Conservation (phyloP, 2,329 filamentous ascomycete genomes). For the Fusarium concolor region DNA sequence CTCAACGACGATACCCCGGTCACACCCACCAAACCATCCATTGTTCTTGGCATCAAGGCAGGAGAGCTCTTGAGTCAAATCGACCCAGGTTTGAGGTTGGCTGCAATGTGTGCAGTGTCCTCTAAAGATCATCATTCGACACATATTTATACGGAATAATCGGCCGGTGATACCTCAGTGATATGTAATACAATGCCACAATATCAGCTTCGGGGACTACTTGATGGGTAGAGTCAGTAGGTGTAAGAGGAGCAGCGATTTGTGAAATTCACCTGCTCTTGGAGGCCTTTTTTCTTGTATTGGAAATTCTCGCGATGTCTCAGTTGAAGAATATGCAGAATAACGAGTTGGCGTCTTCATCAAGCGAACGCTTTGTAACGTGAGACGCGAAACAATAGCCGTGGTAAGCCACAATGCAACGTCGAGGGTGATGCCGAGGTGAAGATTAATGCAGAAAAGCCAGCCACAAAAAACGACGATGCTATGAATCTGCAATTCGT, state of each 20-base stretch:
- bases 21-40: constrained; percentile 58
- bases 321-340: constrained; percentile 14
- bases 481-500: background rate
- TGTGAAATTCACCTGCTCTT: background rate
- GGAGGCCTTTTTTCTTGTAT: background rate
- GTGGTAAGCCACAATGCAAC: constrained; percentile 30
- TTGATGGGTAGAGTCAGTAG: background rate
- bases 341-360: constrained; percentile 16
- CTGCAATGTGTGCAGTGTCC: constrained; percentile 59
- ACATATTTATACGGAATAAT: constrained; percentile 52
- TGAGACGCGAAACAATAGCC: constrained; percentile 1
- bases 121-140: constrained; percentile 59
- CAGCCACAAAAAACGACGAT: background rate
- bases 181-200: constrained; percentile 1
- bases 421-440: constrained; percentile 1
- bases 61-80: constrained; percentile 59
- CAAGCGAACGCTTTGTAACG: constrained; percentile 28
- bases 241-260: background rate
- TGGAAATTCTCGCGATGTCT: constrained; percentile 15
- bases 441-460: background rate
- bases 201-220: background rate
- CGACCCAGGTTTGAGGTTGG: constrained; percentile 56
- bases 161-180: constrained; percentile 9
- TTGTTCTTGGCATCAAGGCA: constrained; percentile 64
- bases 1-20: constrained; percentile 55